Base-by-base conservation (phyloP, 1,284 basidiomycete genomes). In the Rhodotorula sp. region DNA sequence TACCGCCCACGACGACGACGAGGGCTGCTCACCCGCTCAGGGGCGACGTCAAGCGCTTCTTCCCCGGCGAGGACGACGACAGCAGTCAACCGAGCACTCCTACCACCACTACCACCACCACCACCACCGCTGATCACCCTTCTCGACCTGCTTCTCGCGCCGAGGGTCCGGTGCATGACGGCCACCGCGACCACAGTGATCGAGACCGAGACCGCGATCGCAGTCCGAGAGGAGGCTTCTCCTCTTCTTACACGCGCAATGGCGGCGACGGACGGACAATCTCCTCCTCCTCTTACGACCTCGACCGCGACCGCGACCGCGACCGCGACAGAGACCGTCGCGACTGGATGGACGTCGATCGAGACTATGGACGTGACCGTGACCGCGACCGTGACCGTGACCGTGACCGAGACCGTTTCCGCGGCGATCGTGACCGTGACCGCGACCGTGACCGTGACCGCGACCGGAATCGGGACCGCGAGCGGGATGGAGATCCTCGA, bases 401-500 rank as follows among this genome's bases (percentile, higher is more conserved):
- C 29, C 29, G 29, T 0, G 31, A 49, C 26, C 3, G n/a, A 2
- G 60, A 49, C 29, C 60, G 60, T 29, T 26, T 31, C 26, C 47
- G 60, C 7, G 16, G 47, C 46, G 52, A 21, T 20, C 54, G 66
- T 43, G 51, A 47, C 7, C n/a, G 43, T 2, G 48, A 39, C n/a
- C 43, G 48, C 5, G 54, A 58, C 54, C 34, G 49, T 18, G 63
- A 60, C 4, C 15, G 29, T 3, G 29, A 5, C 31, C 20, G 29
- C 29, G 29, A 29, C 29, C 29, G 29, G 29, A 29, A 29, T 29
- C 12, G 29, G 58, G 62, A 62, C 15, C 20, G 58, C 29, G 70
- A 43, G 39, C 39, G 39, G 39, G 39, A 74, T 14, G 63, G 58
- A 18, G 54, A 63, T 39, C 46, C 60, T 7, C 46, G 59, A n/a